Evolutionary conservation across 345 rosid species (phyloP).

Genomic region (Dipteronia dyeriana): DNA sequence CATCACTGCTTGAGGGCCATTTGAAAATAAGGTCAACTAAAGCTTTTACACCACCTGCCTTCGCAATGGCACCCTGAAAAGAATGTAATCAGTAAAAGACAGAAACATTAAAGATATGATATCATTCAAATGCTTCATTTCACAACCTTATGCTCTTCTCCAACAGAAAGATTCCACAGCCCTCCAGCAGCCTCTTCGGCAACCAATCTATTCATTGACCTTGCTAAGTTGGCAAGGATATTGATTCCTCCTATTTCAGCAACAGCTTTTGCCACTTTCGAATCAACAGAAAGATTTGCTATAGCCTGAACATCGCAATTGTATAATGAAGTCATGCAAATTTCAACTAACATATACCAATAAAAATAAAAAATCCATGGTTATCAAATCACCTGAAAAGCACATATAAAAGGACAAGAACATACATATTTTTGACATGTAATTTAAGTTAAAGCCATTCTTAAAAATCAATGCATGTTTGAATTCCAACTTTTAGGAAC

Average conservation of each 20-base stretch:
- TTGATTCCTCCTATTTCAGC: slow-evolving; percentile 40
- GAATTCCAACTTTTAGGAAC: neutral
- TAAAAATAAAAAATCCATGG: slow-evolving; percentile 8
- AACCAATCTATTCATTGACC: slow-evolving; percentile 38
- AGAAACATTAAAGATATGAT: slow-evolving; percentile 2
- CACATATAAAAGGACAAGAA: neutral
- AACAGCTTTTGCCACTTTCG: slow-evolving; percentile 41
- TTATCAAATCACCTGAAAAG: slow-evolving; percentile 4
- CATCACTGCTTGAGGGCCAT: slow-evolving; percentile 31
- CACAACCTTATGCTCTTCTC: slow-evolving; percentile 50
- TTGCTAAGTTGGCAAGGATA: slow-evolving; percentile 35
- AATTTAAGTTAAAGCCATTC: neutral
- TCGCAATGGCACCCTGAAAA: slow-evolving; percentile 40
- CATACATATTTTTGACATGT: neutral
- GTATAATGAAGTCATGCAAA: neutral
- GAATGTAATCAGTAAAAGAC: neutral
- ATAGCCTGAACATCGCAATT: slow-evolving; percentile 30
- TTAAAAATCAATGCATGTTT: neutral
- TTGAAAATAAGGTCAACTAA: slow-evolving; percentile 43
- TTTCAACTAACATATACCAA: neutral
- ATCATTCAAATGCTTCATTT: slow-evolving; percentile 8
- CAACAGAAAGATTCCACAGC: slow-evolving; percentile 49
- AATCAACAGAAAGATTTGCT: slow-evolving; percentile 44
- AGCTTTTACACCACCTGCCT: slow-evolving; percentile 43
- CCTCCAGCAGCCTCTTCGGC: slow-evolving; percentile 53